These are phyloP conservation scores for Globisporangium recalcitrans DNA, from an alignment of 352 stramenopile species.

Conservation along the genomic window DNA sequence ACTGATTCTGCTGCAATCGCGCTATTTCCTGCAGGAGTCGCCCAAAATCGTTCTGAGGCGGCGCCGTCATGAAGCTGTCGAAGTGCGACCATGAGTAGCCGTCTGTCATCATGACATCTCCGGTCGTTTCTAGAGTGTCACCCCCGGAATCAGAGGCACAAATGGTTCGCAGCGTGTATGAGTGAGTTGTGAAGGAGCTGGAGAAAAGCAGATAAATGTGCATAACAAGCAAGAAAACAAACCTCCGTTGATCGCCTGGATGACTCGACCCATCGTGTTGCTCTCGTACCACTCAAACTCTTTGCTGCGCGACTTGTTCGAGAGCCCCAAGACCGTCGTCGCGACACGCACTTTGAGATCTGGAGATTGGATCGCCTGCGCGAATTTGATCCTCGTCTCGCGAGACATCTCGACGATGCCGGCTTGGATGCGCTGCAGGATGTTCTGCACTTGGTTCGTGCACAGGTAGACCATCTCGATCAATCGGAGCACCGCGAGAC, in stretches of 20 bases:
- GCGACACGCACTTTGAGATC: constrained; percentile 56
- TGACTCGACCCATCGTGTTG: constrained; percentile 56
- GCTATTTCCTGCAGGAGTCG: constrained; percentile 68
- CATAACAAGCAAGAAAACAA: constrained; percentile 9
- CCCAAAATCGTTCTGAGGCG: constrained; percentile 39
- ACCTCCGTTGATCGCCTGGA: constrained; percentile 57
- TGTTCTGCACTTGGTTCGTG: constrained; percentile 70
- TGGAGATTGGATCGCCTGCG: constrained; percentile 52
- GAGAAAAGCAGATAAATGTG: not conserved
- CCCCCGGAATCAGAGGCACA: not conserved
- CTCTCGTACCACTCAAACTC: constrained; percentile 80
- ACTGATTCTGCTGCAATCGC: constrained; percentile 37
- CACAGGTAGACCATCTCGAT: constrained; percentile 80
- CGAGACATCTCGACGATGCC: constrained; percentile 50
- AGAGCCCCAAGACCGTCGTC: constrained; percentile 64
- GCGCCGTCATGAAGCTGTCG: constrained; percentile 52
- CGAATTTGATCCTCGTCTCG: constrained; percentile 51
- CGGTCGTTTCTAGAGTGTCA: constrained; percentile 19
- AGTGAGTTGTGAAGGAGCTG: not conserved
- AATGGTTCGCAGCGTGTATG: constrained; percentile 1
- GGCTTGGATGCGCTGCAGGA: constrained; percentile 59
- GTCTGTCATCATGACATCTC: constrained; percentile 51
- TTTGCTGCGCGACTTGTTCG: constrained; percentile 68
- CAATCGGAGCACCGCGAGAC: constrained; percentile 54
- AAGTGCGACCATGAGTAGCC: constrained; percentile 81